Evolutionary conservation across 768 basidiomycete genomes (phyloP).

Genomic region (Boletus fagicola): DNA sequence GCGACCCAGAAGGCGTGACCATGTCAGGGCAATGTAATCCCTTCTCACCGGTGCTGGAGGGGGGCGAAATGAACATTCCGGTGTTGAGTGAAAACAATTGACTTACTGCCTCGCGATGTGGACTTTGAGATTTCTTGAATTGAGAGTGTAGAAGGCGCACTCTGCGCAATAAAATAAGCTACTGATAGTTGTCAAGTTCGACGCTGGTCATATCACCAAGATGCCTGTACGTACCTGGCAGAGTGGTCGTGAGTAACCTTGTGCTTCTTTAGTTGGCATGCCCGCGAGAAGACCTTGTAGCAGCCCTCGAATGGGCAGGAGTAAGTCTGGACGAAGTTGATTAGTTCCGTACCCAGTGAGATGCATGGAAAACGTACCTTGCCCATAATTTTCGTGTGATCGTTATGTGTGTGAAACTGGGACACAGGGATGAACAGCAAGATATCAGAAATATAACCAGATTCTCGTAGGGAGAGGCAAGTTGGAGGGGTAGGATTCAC

Average conservation of each 20-base stretch:
- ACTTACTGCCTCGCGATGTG: conserved; percentile 16
- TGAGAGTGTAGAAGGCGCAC: conserved; percentile 11
- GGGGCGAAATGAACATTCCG: neutral
- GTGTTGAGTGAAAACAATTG: neutral
- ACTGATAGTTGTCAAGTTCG: neutral
- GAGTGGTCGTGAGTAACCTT: conserved; percentile 5
- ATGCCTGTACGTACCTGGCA: neutral
- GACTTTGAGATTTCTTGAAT: conserved; percentile 1
- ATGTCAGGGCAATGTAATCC: conserved; percentile 3
- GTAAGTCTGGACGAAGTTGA: conserved; percentile 1
- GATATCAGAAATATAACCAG: neutral
- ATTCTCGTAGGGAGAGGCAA: neutral
- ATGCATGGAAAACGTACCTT: neutral
- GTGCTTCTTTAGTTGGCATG: conserved; percentile 15
- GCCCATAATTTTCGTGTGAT: neutral
- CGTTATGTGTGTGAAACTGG: neutral
- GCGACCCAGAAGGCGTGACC: too few species aligned
- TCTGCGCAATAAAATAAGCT: conserved; percentile 11
- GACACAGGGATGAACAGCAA: neutral
- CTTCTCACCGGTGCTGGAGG: conserved; percentile 17
- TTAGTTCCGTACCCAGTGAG: neutral
- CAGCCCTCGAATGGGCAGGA: conserved; percentile 10
- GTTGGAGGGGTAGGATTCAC: neutral
- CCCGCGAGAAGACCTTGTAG: conserved; percentile 3
- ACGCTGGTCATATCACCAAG: neutral